These are phyloP conservation scores for Dactylorhiza incarnata DNA, from an alignment of 106 monocot species.

Conservation along the genomic window DNA sequence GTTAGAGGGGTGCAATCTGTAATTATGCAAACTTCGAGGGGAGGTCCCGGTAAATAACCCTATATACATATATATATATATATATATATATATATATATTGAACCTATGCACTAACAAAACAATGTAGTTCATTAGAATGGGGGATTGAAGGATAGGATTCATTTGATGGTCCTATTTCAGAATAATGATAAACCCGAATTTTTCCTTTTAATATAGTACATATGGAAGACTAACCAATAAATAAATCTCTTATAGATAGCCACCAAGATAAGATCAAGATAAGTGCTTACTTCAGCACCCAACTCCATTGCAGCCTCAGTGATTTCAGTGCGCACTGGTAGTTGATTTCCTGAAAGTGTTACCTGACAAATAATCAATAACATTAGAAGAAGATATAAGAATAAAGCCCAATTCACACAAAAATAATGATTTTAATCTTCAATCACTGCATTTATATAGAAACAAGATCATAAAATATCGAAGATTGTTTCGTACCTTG, in stretches of 20 bases:
- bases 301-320: slow-evolving; percentile 95
- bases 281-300: slow-evolving; percentile 60
- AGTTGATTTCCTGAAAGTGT: slow-evolving; percentile 98
- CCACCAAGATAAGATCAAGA: neutral
- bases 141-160: too few relatives aligned
- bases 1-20: too few relatives aligned
- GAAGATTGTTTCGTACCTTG: slow-evolving; percentile 51
- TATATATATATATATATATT: too few relatives aligned
- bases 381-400: neutral
- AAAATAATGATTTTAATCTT: neutral
- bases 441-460: neutral
- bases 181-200: too few relatives aligned
- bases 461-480: neutral
- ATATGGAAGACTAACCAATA: neutral
- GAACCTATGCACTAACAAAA: too few relatives aligned
- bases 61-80: neutral
- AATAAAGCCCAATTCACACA: neutral
- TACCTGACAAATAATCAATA: slow-evolving; percentile 34
- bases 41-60: too few relatives aligned
- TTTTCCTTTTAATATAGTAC: neutral
- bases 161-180: too few relatives aligned
- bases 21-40: too few relatives aligned
- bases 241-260: neutral
- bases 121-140: too few relatives aligned
- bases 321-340: slow-evolving; percentile 91